Base-by-base conservation (phyloP, 208 protist species). In the Trypanosoma rangeli region DNA sequence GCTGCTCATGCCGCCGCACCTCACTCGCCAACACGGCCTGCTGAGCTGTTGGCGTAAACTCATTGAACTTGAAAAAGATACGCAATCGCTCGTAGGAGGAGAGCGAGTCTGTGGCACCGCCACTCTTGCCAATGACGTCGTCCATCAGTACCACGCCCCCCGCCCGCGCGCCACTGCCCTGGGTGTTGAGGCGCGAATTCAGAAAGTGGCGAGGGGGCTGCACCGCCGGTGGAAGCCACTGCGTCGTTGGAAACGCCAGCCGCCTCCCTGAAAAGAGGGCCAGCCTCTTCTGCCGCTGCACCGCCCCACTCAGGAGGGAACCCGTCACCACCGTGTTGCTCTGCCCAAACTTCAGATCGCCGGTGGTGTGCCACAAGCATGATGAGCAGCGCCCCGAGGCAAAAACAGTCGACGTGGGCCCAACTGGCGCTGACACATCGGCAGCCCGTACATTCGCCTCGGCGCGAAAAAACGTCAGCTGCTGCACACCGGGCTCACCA, bases 131-230 rank as follows among this genome's bases (percentile, higher is more conserved):
- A 1, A 13, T 44, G 39, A 46, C 9, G 0, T 39, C 57, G 39
- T 58, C 56, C 31, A 12, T 4, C n/a, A 74, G 28, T 1, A 68
- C 54, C 18, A 26, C 31, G 35, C 60, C 20, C 20, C 64, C 53
- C 22, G 26, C 44, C 1, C 48, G 22, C 28, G 10, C 16, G 29
- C 22, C 26, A n/a, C n/a, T 33, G 8, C 18, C 33, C 48, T 33
- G 18, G 18, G 26, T 54, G 9, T 28, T 13, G n/a, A 24, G 18
- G 20, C 42, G 29, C 0, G 65, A 49, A 12, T 62, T 58, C 20
- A 86, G n/a, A 63, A 87, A 90, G 37, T 82, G 80, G 26, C 86
- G 86, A 9, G 86, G 89, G 5, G 86, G 89, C 74, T 95, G 89
- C 70, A 92, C 59, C 0, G 72, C 37, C 7, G 73, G 64, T 20